Percentiles rank a stretch among this genome's conserved stretches.
phyloP scores from a whole-genome alignment of 768 basidiomycete genomes.

The Polyporus arcularius region DNA sequence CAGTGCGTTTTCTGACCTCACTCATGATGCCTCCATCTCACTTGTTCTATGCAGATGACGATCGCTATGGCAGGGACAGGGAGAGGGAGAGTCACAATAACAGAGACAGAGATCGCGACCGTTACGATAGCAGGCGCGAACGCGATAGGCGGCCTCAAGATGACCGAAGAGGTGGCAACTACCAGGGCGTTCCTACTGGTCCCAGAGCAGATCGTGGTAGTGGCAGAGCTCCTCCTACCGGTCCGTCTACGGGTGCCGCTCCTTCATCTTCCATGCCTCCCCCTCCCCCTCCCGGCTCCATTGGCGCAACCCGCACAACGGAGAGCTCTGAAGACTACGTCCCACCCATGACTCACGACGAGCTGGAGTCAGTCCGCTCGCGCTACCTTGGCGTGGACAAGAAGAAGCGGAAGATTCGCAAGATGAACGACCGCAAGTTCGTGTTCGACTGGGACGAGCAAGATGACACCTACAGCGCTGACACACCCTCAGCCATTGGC shows the following conservation, averaged over 20 bases:
- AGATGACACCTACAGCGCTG: conserved; percentile 88
- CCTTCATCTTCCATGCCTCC: conserved; percentile 52
- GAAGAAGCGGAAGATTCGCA: conserved; percentile 92
- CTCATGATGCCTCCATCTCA: conserved; percentile 8
- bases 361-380: conserved; percentile 82
- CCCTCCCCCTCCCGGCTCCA: conserved; percentile 38
- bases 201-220: conserved; percentile 77
- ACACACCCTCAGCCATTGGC: conserved; percentile 72
- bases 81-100: conserved; percentile 34
- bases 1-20: conserved; percentile 32
- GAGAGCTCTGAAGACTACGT: conserved; percentile 44
- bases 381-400: conserved; percentile 93
- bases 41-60: conserved; percentile 35
- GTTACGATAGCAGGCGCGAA: conserved; percentile 39
- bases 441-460: conserved; percentile 99
- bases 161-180: conserved; percentile 40
- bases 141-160: conserved; percentile 25
- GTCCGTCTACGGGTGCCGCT: conserved; percentile 21
- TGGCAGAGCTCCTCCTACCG: conserved; percentile 29
- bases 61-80: conserved; percentile 40
- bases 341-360: conserved; percentile 77
- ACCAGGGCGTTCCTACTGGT: conserved; percentile 65
- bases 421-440: conserved; percentile 95
- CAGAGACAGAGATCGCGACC: conserved; percentile 48
- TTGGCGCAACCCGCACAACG: conserved; percentile 15